Evolutionary conservation across 768 basidiomycete species (phyloP).

Genomic region (Pholiota conissans): DNA sequence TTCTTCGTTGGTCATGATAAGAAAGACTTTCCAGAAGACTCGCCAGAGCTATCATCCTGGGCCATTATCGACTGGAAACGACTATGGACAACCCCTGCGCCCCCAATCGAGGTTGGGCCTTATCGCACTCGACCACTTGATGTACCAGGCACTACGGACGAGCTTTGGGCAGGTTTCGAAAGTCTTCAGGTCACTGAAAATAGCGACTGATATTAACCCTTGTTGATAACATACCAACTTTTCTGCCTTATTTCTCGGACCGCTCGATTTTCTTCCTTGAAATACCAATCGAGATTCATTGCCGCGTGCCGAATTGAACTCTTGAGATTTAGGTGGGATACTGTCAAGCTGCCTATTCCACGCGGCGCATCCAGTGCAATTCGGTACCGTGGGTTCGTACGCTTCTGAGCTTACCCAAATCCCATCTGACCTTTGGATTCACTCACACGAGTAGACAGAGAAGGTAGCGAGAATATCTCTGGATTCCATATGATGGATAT

Average conservation of each 20-base stretch:
- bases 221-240: neutral
- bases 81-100: slow-evolving; percentile 66
- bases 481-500: neutral
- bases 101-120: slow-evolving; percentile 55
- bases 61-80: slow-evolving; percentile 55
- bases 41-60: slow-evolving; percentile 13
- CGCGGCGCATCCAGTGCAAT: slow-evolving; percentile 4
- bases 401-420: slow-evolving; percentile 7
- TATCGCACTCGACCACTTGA: slow-evolving; percentile 26
- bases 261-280: neutral
- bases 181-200: slow-evolving; percentile 15
- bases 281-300: slow-evolving; percentile 1
- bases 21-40: slow-evolving; percentile 7
- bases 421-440: neutral
- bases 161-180: slow-evolving; percentile 24
- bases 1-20: slow-evolving; percentile 46
- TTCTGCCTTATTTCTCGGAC: slow-evolving; percentile 2
- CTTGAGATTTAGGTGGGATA: slow-evolving; percentile 7
- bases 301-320: neutral
- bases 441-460: neutral
- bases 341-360: slow-evolving; percentile 1
- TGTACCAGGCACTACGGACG: slow-evolving; percentile 6
- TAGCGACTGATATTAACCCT: slow-evolving; percentile 10
- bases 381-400: slow-evolving; percentile 17
- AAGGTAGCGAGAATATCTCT: neutral